Evolutionary conservation across 23 red algal genomes (phyloP).

Genomic region (Cyanidium caldarium): DNA sequence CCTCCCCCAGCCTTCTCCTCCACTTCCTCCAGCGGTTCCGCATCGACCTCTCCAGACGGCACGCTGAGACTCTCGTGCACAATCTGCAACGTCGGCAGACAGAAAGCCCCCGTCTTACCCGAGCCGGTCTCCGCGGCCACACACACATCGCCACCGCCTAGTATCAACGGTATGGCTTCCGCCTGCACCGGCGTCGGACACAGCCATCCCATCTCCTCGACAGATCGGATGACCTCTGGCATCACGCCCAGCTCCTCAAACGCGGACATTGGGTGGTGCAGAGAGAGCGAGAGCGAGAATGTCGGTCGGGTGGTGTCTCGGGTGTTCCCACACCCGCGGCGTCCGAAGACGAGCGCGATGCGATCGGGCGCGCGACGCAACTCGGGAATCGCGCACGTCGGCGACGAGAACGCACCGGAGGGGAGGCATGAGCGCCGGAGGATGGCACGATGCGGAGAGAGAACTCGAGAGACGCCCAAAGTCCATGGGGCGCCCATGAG

Average conservation of each 20-base stretch:
- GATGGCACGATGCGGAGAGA: too few species aligned
- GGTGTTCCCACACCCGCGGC: too few species aligned
- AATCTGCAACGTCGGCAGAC: slow-evolving; percentile 14
- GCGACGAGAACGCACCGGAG: too few species aligned
- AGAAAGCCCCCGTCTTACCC: slow-evolving; percentile 25
- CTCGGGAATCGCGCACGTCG: too few species aligned
- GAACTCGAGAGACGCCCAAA: too few species aligned
- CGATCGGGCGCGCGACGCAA: too few species aligned
- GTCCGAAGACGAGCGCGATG: too few species aligned
- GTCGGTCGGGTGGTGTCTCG: too few species aligned
- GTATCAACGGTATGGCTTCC: slow-evolving; percentile 10
- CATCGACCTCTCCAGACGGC: background rate
- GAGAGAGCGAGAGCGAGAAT: too few species aligned
- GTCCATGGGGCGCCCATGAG: too few species aligned
- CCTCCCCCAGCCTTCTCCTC: background rate
- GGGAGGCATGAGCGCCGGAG: too few species aligned
- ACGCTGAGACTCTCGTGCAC: slow-evolving; percentile 8
- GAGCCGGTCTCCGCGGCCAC: slow-evolving; percentile 16
- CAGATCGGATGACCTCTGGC: slow-evolving; percentile 46
- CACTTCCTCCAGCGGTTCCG: background rate
- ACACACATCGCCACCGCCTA: slow-evolving; percentile 14
- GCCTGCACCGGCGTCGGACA: slow-evolving; percentile 17
- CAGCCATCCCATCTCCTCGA: slow-evolving; percentile 40
- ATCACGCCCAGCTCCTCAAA: slow-evolving; percentile 85
- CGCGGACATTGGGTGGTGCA: too few species aligned